Conservation (phyloP, 78 protist species). For the Salpingoeca rosetta region DNA sequence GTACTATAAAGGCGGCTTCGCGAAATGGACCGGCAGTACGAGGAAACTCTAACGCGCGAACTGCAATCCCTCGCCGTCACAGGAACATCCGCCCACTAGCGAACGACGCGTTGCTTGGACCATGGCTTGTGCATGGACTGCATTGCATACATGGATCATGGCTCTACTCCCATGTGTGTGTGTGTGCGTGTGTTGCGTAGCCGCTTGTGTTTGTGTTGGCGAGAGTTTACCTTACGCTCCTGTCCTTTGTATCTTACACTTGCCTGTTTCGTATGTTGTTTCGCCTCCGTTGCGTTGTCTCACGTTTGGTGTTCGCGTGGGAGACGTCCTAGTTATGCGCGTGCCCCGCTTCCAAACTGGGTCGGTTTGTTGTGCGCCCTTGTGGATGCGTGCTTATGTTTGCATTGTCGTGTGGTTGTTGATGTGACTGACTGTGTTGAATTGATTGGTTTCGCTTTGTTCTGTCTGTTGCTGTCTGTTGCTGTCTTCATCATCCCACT, state of each 20-base stretch:
- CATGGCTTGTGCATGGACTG: no score
- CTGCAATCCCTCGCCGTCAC: no score
- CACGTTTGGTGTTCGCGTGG: neutral
- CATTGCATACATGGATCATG: no score
- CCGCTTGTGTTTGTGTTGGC: neutral
- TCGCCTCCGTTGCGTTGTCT: neutral
- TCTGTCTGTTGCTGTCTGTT: neutral
- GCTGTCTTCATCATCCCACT: neutral
- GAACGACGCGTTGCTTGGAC: no score
- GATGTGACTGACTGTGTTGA: neutral
- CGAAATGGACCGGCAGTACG: no score
- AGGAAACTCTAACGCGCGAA: no score
- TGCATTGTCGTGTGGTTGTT: neutral
- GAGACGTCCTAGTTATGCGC: neutral
- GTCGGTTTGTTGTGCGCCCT: neutral
- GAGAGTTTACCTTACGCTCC: neutral
- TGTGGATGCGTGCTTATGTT: neutral
- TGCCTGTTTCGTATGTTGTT: neutral
- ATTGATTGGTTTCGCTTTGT: neutral
- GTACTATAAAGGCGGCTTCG: no score
- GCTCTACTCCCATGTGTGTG: neutral
- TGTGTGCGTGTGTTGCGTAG: neutral
- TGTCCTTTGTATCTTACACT: neutral
- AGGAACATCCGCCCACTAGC: no score
- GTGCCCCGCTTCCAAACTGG: neutral